Conservation (phyloP, 2,329 filamentous ascomycete genomes). For the Colletotrichum lindemuthianum region DNA sequence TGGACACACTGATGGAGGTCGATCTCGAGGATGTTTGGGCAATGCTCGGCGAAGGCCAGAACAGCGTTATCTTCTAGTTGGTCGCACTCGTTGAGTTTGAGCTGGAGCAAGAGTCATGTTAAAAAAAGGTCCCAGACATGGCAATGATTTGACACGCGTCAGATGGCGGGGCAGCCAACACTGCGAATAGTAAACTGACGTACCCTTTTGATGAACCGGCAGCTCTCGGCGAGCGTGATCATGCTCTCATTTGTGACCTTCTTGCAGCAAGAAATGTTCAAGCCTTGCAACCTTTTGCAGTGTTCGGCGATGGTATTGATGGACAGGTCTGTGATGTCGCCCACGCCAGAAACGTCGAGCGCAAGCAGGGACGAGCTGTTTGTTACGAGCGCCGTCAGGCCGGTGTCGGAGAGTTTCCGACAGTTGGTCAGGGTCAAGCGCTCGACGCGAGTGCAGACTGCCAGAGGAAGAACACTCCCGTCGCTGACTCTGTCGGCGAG, state of each 20-base stretch:
- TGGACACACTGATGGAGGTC: slow-evolving; percentile 87
- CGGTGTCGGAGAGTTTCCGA: slow-evolving; percentile 82
- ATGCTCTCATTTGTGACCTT: slow-evolving; percentile 89
- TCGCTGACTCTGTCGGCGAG: slow-evolving; percentile 83
- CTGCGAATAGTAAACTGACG: slow-evolving; percentile 43
- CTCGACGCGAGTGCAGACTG: slow-evolving; percentile 89
- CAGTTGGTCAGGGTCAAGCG: slow-evolving; percentile 93
- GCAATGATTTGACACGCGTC: neutral
- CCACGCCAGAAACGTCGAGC: slow-evolving; percentile 86
- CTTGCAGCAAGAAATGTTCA: slow-evolving; percentile 90
- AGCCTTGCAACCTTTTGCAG: slow-evolving; percentile 85
- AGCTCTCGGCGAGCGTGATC: slow-evolving; percentile 81
- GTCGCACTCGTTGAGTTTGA: slow-evolving; percentile 94
- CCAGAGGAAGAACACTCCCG: slow-evolving; percentile 84
- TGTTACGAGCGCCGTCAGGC: slow-evolving; percentile 80
- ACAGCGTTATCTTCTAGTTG: slow-evolving; percentile 86
- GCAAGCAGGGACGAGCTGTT: slow-evolving; percentile 86
- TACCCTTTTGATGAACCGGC: slow-evolving; percentile 87
- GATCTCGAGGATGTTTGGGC: slow-evolving; percentile 94
- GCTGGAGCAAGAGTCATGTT: slow-evolving; percentile 55
- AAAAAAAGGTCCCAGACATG: slow-evolving; percentile 39
- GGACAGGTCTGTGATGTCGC: slow-evolving; percentile 85
- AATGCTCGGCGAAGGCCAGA: slow-evolving; percentile 85
- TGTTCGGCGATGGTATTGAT: slow-evolving; percentile 81
- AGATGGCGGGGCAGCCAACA: too few relatives aligned